Percentiles rank a stretch among this genome's conserved stretches.
Conservation (phyloP, 345 rosid species). For the Corchorus capsularis region DNA sequence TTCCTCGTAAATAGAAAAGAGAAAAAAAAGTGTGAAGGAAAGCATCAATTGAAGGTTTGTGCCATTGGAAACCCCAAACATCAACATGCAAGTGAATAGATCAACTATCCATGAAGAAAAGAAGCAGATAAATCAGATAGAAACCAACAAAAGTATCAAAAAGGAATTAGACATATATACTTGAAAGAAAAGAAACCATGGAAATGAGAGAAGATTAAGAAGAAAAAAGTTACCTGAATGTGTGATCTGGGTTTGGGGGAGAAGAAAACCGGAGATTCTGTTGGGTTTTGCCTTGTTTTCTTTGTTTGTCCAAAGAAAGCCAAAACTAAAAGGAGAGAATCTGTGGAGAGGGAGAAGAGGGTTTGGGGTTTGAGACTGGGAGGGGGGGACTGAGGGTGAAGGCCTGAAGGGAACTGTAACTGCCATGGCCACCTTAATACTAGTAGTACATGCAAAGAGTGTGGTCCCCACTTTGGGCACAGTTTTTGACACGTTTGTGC, state of each 20-base stretch:
- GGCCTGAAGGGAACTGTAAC: conserved; percentile 21
- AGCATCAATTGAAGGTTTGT: not conserved
- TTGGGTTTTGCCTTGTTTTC: not conserved
- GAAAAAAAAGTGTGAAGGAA: not conserved
- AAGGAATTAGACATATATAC: not conserved
- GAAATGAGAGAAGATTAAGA: not conserved
- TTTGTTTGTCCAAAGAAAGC: not conserved
- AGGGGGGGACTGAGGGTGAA: not conserved
- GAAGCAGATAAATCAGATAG: not conserved
- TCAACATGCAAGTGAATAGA: conserved; percentile 16
- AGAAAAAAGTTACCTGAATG: conserved; percentile 14
- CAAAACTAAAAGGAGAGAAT: not conserved
- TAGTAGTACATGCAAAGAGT: not conserved
- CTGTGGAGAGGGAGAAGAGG: not conserved
- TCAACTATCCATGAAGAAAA: not conserved
- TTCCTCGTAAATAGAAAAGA: not conserved
- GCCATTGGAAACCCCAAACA: not conserved
- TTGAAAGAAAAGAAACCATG: conserved; percentile 3
- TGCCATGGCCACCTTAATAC: conserved; percentile 20
- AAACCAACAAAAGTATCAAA: not conserved
- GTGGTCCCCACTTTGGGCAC: conserved; percentile 9
- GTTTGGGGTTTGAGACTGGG: not conserved
- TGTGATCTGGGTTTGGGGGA: conserved; percentile 7
- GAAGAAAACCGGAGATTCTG: not conserved
- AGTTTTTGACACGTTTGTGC: conserved; percentile 31